Evolutionary conservation across 2,329 filamentous ascomycete genomes (phyloP).

Genomic region (Xylariaceae sp.): DNA sequence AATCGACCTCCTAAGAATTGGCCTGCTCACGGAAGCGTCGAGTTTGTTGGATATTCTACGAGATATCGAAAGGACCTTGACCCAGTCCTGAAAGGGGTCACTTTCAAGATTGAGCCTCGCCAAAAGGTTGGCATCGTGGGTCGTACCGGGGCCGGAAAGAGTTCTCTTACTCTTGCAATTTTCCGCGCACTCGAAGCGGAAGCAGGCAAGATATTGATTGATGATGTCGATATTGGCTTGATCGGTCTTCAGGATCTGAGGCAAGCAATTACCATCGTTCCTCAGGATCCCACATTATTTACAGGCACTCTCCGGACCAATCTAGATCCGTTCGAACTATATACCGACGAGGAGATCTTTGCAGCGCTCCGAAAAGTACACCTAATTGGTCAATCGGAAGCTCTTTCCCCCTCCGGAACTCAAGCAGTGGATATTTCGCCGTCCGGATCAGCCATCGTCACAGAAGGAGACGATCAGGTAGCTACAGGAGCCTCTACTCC

Average conservation of each 20-base stretch:
- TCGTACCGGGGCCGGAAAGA: conserved; percentile 94
- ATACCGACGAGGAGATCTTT: conserved; percentile 91
- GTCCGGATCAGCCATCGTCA: conserved; percentile 12
- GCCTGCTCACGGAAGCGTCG: conserved; percentile 83
- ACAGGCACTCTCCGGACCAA: conserved; percentile 91
- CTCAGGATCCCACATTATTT: conserved; percentile 94
- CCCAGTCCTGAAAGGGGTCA: conserved; percentile 81
- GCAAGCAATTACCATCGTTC: conserved; percentile 94
- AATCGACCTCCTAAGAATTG: conserved; percentile 79
- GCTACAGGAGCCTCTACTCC: conserved; percentile 35
- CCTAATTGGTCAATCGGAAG: conserved; percentile 71
- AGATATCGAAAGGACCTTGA: conserved; percentile 88
- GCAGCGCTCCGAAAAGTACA: conserved; percentile 86
- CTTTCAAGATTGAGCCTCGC: conserved; percentile 81
- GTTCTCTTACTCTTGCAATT: conserved; percentile 87
- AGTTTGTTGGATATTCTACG: conserved; percentile 89
- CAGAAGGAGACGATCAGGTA: conserved; percentile 22
- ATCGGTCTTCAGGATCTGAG: conserved; percentile 95
- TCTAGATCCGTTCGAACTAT: conserved; percentile 87
- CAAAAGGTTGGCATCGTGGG: conserved; percentile 98
- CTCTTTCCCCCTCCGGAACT: conserved; percentile 17
- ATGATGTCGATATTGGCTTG: conserved; percentile 84
- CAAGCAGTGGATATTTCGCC: conserved; percentile 26
- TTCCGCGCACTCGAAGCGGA: conserved; percentile 95
- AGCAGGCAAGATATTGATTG: conserved; percentile 85